Conservation (phyloP, 805 yeast genomes). For the Starmerella etchellsii region DNA sequence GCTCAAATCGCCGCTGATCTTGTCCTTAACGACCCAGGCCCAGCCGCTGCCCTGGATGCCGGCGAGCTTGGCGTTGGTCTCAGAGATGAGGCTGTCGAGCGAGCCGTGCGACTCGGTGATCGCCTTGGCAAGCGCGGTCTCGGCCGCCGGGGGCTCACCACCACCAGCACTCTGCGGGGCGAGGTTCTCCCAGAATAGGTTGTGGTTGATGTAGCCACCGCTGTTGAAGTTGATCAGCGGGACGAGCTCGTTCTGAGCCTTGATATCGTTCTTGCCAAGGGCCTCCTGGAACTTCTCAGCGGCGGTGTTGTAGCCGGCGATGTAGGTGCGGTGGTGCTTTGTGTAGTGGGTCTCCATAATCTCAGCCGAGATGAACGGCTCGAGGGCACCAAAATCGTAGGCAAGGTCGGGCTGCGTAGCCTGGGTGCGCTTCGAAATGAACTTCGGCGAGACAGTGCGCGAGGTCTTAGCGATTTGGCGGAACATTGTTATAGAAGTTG, state of each 20-base stretch:
- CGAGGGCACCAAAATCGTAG: slow-evolving; percentile 74
- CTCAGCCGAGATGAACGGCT: slow-evolving; percentile 74
- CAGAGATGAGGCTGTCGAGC: slow-evolving; percentile 49
- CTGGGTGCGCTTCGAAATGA: slow-evolving; percentile 12
- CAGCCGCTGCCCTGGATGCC: slow-evolving; percentile 93
- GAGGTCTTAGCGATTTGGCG: slow-evolving; percentile 6
- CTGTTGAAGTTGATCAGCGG: slow-evolving; percentile 79
- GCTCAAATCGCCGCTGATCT: slow-evolving; percentile 54
- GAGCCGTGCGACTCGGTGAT: slow-evolving; percentile 56
- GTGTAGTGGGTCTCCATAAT: slow-evolving; percentile 76
- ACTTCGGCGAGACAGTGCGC: slow-evolving; percentile 4
- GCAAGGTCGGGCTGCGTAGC: slow-evolving; percentile 69
- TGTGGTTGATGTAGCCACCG: slow-evolving; percentile 82
- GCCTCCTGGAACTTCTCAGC: slow-evolving; percentile 63
- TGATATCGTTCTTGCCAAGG: slow-evolving; percentile 42
- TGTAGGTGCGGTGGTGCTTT: slow-evolving; percentile 89
- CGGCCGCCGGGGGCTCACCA: slow-evolving; percentile 47
- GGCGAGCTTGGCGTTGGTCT: slow-evolving; percentile 60
- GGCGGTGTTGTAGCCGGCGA: slow-evolving; percentile 70
- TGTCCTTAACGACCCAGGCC: slow-evolving; percentile 82
- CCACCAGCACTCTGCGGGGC: slow-evolving; percentile 68
- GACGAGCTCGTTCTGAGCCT: slow-evolving; percentile 46
- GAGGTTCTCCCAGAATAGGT: slow-evolving; percentile 75
- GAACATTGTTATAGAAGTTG: slow-evolving; percentile 9
- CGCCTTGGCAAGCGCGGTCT: slow-evolving; percentile 46